A percentile compares a stretch with the other conserved stretches of the same genome.
phyloP scores from a whole-genome alignment of 1,284 basidiomycete genomes.

The Veloboletus limbatus region DNA sequence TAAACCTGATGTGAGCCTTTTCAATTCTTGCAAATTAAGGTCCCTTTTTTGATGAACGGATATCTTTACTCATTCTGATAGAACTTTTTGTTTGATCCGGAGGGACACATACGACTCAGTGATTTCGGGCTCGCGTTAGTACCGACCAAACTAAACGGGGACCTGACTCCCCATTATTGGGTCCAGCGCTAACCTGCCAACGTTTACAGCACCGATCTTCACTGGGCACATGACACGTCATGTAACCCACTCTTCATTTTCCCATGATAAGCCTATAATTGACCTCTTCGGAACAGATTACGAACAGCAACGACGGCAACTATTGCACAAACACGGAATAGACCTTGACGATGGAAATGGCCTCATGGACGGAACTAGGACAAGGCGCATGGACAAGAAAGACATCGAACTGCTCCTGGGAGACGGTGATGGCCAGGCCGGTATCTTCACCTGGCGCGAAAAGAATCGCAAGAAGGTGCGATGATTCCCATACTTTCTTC shows the following conservation, averaged over 20 bases:
- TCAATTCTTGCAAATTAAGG: conserved; percentile 33
- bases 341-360: conserved; percentile 82
- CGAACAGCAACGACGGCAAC: conserved; percentile 86
- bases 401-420: conserved; percentile 81
- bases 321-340: conserved; percentile 91
- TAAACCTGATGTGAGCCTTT: conserved; percentile 77
- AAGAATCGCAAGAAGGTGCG: conserved; percentile 84
- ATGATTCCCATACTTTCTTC: conserved; percentile 17
- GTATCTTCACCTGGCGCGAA: conserved; percentile 91
- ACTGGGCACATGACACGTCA: conserved; percentile 90
- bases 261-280: conserved; percentile 24
- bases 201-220: conserved; percentile 67
- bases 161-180: conserved; percentile 16
- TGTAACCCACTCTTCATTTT: conserved; percentile 43
- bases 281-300: conserved; percentile 60
- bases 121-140: conserved; percentile 94
- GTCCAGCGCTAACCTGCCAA: conserved; percentile 21
- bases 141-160: conserved; percentile 21
- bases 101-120: conserved; percentile 92
- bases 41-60: conserved; percentile 27
- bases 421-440: conserved; percentile 68
- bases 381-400: conserved; percentile 72
- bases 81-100: conserved; percentile 93
- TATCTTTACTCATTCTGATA: conserved; percentile 40
- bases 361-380: conserved; percentile 61